phyloP scores from a whole-genome alignment of 257 asterid species.

The Datura wrightii region DNA sequence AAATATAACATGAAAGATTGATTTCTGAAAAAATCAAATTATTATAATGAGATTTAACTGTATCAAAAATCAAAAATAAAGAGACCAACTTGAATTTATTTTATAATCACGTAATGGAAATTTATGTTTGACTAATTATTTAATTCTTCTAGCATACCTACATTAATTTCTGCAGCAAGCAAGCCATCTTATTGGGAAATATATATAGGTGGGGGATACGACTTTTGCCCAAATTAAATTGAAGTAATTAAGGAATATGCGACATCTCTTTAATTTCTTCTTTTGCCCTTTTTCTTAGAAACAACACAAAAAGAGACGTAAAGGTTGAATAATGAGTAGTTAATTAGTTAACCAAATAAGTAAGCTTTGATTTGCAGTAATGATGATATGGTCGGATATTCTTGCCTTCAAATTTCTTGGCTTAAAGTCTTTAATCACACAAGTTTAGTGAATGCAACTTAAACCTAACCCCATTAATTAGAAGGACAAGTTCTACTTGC shows the following conservation, averaged over 20 bases:
- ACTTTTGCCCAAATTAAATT: not conserved
- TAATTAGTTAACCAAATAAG: not conserved
- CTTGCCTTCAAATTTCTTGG: not conserved
- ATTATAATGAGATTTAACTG: too few relatives aligned
- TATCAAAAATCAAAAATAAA: too few relatives aligned
- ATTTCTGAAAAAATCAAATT: too few relatives aligned
- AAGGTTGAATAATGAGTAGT: not conserved
- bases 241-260: too few relatives aligned
- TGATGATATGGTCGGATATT: not conserved
- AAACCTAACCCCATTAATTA: not conserved
- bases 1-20: too few relatives aligned
- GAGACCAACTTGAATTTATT: too few relatives aligned
- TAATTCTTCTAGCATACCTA: not conserved
- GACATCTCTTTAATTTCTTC: not conserved
- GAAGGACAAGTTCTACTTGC: not conserved
- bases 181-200: not conserved
- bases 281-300: slow-evolving; percentile 17
- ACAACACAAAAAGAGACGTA: slow-evolving; percentile 19
- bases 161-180: not conserved
- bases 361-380: slow-evolving; percentile 24
- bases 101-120: too few relatives aligned
- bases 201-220: not conserved
- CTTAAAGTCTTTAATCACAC: not conserved
- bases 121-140: slow-evolving; percentile 24
- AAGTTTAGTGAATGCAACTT: slow-evolving; percentile 25